Evolutionary conservation across 2,329 filamentous ascomycete species (phyloP), one percentile per base, ranked within the genome.

Genomic region (Ceratocystiopsis brevicomis): DNA sequence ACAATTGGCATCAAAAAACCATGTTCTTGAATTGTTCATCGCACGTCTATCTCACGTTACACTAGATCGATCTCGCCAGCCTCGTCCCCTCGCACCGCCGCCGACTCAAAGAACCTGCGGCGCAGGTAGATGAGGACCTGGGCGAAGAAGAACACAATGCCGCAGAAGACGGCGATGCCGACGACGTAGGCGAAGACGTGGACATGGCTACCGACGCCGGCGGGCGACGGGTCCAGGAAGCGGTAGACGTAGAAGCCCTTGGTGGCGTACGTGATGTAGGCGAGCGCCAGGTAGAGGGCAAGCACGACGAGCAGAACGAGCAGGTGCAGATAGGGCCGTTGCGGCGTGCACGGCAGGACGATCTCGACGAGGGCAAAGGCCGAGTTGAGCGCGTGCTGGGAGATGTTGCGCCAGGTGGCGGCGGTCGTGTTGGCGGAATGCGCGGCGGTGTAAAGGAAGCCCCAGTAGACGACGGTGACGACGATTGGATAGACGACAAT

Each of bases 281-380:
- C 83, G 15, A 92, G 61, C 0, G 64, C 71, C 12, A 87, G 67
- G 56, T 92, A 93, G 4, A 78, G 60, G 0, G 72, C 73, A 37
- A 92, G 67, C 8, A 90, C 58, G n/a, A 84, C 45, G 49, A 87
- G 59, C 14, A 87, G 63, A 54, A 73, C 77, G 14, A 72, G 58
- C n/a, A 84, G 57, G 53, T 86, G 76, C 18, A 81, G 59, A 61
- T 72, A 77, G 0, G 76, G 60, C 21, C 71, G 66, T 12, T 74
- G 70, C 8, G 64, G 62, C 3, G 78, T 81, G 36, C 81, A 68
- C 2, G 83, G 67, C 33, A 90, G 51, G 18, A 79, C 21, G 51
- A 90, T 69, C 61, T 92, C 83, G 53, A 85, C 71, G n/a, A 87
- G 63, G 1, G 81, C 80, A 56, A 83, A 85, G 42, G 67, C 56